Evolutionary conservation across 139 green algal species (phyloP).

Genomic region (Dunaliella sp.): DNA sequence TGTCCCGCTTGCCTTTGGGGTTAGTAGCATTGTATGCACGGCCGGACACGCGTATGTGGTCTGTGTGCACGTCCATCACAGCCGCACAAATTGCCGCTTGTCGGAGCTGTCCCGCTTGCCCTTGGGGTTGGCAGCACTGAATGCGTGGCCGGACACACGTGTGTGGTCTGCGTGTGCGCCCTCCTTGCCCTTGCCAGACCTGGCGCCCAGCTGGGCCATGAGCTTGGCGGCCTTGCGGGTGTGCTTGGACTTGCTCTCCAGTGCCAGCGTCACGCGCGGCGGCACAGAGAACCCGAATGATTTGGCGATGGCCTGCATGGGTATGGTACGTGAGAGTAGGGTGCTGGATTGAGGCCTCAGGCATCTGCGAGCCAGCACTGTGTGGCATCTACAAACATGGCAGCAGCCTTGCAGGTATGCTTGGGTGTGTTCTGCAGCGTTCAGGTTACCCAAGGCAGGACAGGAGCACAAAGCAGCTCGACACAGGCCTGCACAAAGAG

Average conservation of each 20-base stretch:
- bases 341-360: too few species aligned
- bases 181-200: background rate
- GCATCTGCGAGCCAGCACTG: too few species aligned
- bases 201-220: slow-evolving; percentile 2
- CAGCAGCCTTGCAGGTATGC: too few species aligned
- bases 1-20: slow-evolving; percentile 73
- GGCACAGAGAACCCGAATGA: slow-evolving; percentile 92
- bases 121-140: slow-evolving; percentile 87
- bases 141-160: slow-evolving; percentile 68
- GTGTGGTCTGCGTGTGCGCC: slow-evolving; percentile 37
- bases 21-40: slow-evolving; percentile 87
- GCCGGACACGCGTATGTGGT: slow-evolving; percentile 55
- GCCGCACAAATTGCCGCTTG: slow-evolving; percentile 73
- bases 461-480: too few species aligned
- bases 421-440: too few species aligned
- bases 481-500: too few species aligned
- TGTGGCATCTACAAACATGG: too few species aligned
- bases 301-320: slow-evolving; percentile 65
- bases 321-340: too few species aligned
- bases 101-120: slow-evolving; percentile 65
- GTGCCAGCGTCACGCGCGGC: slow-evolving; percentile 86
- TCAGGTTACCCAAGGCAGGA: too few species aligned
- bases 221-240: slow-evolving; percentile 57
- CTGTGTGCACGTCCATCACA: slow-evolving; percentile 30
- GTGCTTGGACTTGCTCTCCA: slow-evolving; percentile 82